Percentiles rank a stretch among this genome's conserved stretches.
Evolutionary conservation across 352 stramenopile genomes (phyloP).

Genomic region (Pythium brachiatum): DNA sequence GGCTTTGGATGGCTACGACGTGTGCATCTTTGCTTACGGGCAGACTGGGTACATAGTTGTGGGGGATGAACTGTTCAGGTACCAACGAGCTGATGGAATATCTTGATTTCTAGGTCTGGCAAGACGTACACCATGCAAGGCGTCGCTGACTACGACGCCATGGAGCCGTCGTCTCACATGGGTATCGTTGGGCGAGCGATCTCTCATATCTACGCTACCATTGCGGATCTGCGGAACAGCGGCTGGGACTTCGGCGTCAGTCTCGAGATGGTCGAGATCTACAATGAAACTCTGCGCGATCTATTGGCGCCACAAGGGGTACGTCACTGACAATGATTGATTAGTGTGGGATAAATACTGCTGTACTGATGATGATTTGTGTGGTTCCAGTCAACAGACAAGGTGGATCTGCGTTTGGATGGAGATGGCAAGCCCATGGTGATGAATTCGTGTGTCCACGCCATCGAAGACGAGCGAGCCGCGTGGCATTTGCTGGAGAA

Average conservation of each 20-base stretch:
- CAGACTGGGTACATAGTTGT: constrained; percentile 60
- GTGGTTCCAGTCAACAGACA: constrained; percentile 44
- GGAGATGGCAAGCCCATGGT: constrained; percentile 60
- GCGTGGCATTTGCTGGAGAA: constrained; percentile 67
- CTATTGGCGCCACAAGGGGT: constrained; percentile 74
- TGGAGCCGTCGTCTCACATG: constrained; percentile 53
- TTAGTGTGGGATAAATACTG: neutral
- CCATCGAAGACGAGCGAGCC: constrained; percentile 50
- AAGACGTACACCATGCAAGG: constrained; percentile 91
- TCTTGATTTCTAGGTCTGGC: constrained; percentile 45
- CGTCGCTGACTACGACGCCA: constrained; percentile 37
- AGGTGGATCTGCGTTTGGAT: constrained; percentile 71
- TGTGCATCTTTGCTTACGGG: constrained; percentile 94
- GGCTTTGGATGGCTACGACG: constrained; percentile 94
- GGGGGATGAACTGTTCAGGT: no score
- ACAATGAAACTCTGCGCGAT: constrained; percentile 96
- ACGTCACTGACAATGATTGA: constrained; percentile 18
- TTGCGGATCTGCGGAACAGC: constrained; percentile 54
- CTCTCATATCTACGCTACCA: constrained; percentile 69
- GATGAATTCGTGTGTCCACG: constrained; percentile 61
- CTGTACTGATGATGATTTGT: neutral
- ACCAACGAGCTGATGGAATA: no score
- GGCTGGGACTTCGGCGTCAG: constrained; percentile 75
- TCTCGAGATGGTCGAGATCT: constrained; percentile 95
- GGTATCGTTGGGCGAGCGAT: constrained; percentile 82